Percentiles rank a stretch among this genome's conserved stretches.
Evolutionary conservation across 148 eudicot species (phyloP).

Genomic region (Rhododendron molle): DNA sequence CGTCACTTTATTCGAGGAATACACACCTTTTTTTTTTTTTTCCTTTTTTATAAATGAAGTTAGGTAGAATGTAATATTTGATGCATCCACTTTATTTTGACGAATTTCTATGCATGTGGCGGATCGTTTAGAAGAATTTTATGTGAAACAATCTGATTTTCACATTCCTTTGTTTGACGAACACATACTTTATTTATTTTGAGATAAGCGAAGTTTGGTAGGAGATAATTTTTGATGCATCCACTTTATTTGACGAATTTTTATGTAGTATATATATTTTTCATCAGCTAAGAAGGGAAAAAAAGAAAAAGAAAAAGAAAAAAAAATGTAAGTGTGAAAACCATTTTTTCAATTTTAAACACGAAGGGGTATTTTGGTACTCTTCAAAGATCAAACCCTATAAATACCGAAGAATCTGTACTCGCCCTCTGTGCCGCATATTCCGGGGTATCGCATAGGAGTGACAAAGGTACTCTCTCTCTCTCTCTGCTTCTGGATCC

Average conservation of each 20-base stretch:
- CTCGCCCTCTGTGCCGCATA: slow-evolving; percentile 17
- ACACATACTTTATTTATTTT: too few species aligned
- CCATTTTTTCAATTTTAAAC: not conserved
- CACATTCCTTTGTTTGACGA: not conserved
- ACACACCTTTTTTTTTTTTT: too few species aligned
- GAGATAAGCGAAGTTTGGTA: not conserved
- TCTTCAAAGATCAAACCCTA: not conserved
- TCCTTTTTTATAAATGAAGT: too few species aligned
- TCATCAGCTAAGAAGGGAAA: too few species aligned
- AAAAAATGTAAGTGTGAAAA: too few species aligned
- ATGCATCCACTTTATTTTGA: too few species aligned
- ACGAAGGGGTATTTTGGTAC: not conserved
- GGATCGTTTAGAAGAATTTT: too few species aligned
- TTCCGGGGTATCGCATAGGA: slow-evolving; percentile 19
- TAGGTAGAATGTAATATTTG: too few species aligned
- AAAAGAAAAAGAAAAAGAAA: too few species aligned
- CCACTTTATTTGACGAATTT: not conserved
- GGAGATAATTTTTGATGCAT: not conserved
- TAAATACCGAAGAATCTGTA: not conserved
- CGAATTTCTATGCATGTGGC: too few species aligned
- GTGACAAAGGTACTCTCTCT: slow-evolving; percentile 27
- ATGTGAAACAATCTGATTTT: not conserved
- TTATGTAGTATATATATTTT: too few species aligned
- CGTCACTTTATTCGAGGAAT: too few species aligned
- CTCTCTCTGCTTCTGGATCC: slow-evolving; percentile 33